Percentiles rank a stretch among this genome's conserved stretches.
Evolutionary conservation across 805 yeast species (phyloP).

Genomic region (Metschnikowia aberdeeniae): DNA sequence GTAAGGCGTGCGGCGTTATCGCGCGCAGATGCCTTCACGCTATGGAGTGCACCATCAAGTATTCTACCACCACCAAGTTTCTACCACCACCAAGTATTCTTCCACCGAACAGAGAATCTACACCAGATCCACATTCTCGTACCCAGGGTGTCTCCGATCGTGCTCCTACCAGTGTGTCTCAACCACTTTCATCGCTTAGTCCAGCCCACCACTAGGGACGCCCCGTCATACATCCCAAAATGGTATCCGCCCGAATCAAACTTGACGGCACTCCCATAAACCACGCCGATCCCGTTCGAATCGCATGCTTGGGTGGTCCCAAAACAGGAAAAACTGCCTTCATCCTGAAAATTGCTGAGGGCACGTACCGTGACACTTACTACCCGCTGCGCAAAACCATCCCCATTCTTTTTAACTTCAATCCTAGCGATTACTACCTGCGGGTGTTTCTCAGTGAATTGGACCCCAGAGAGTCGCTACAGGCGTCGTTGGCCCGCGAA

Average conservation of each 20-base stretch:
- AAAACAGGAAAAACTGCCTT: constrained; percentile 59
- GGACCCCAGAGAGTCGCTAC: constrained; percentile 13
- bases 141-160: too few species aligned
- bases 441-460: constrained; percentile 24
- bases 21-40: neutral
- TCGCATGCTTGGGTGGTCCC: constrained; percentile 60
- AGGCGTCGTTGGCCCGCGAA: constrained; percentile 10
- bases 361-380: constrained; percentile 59
- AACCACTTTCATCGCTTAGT: too few species aligned
- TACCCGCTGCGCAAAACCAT: constrained; percentile 68
- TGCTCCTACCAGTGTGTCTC: too few species aligned
- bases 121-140: too few species aligned
- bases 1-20: neutral
- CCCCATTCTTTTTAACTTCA: constrained; percentile 54
- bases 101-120: too few species aligned
- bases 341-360: constrained; percentile 45
- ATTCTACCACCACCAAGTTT: too few species aligned
- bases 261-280: constrained; percentile 8
- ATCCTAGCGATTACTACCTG: constrained; percentile 28
- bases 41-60: too few species aligned
- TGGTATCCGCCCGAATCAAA: neutral
- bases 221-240: neutral
- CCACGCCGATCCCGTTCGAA: constrained; percentile 42
- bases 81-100: too few species aligned
- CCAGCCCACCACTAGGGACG: neutral